These are phyloP conservation scores for Penicillium arizonense DNA, from an alignment of 495 filamentous ascomycete species.

Conservation along the genomic window DNA sequence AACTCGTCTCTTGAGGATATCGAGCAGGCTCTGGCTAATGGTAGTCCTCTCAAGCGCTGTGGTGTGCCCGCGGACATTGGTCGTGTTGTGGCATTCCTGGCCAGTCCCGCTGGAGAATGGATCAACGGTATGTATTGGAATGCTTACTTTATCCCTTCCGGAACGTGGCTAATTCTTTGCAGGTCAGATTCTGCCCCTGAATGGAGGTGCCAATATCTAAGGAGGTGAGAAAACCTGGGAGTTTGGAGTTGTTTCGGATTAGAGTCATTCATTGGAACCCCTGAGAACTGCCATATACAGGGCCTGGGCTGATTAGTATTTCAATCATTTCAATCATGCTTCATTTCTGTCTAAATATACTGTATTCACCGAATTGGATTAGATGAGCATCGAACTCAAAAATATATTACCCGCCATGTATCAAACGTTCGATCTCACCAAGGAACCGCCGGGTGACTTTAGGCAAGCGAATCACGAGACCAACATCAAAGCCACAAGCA, in stretches of 20 bases:
- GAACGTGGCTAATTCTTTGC: slow-evolving; percentile 1
- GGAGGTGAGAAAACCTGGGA: not conserved
- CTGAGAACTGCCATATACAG: not conserved
- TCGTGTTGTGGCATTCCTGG: slow-evolving; percentile 55
- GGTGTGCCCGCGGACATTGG: slow-evolving; percentile 59
- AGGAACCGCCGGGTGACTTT: too few relatives aligned
- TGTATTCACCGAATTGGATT: too few relatives aligned
- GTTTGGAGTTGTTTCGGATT: not conserved
- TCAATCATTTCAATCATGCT: not conserved
- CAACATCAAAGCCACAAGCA: too few relatives aligned
- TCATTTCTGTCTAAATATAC: not conserved
- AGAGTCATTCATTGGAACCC: not conserved
- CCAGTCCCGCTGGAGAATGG: slow-evolving; percentile 57
- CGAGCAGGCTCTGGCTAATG: slow-evolving; percentile 38
- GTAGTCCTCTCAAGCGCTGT: slow-evolving; percentile 51
- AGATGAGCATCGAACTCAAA: too few relatives aligned
- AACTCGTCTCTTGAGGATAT: slow-evolving; percentile 40
- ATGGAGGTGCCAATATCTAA: slow-evolving; percentile 36
- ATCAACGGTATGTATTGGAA: slow-evolving; percentile 51
- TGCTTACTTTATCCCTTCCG: slow-evolving; percentile 3
- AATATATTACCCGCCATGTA: too few relatives aligned
- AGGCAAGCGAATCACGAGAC: too few relatives aligned
- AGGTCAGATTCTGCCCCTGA: slow-evolving; percentile 35
- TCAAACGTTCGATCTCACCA: too few relatives aligned
- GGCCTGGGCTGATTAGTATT: not conserved